Evolutionary conservation across 75 land plant species (phyloP), one percentile per base, ranked within the genome.

Genomic region (Isoetes taiwanensis): DNA sequence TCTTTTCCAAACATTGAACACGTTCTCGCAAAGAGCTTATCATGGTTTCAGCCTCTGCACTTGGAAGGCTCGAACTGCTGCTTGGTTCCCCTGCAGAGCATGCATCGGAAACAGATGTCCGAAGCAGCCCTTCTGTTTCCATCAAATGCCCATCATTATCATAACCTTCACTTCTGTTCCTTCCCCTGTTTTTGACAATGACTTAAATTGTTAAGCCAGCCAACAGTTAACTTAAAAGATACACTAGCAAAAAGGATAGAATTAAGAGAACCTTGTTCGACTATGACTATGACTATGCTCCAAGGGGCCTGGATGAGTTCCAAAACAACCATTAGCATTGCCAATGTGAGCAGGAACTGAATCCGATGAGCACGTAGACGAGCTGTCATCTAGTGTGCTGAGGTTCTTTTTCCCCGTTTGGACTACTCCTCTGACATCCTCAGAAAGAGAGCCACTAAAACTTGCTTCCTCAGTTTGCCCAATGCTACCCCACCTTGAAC

Each of bases 361-460:
- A 43, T 94, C 96, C 8, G 99, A 84, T 6, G 99, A 94, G 66
- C 91, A 84, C 2, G 90, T 89, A 12, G 99, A 89, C 20, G 96
- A 88, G 54, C 99, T 88, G 68, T 89, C 99, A 74, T 94, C 99
- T 62, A 82, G 61, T 19, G 73, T 56, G 58, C 76, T 58, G n/a
- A 62, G 56, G 34, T 62, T 73, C 60, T 68, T 79, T 56, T 67
- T 76, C 30, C 72, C 84, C 27, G 40, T 39, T 34, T 56, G 58
- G 11, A 72, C 79, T 59, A 70, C 77, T 42, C 69, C 76, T 4
- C 64, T 65, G 58, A 52, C 35, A 1, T 70, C 62, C 10, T 56
- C 59, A 32, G 66, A 34, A 11, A 71, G 23, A 2, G 62, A 48
- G 0, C 76, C 89, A 75, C 78, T 76, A 55, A 75, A 74, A 43